Evolutionary conservation across 345 rosid species (phyloP).

Genomic region (Eucalyptus cloeziana): DNA sequence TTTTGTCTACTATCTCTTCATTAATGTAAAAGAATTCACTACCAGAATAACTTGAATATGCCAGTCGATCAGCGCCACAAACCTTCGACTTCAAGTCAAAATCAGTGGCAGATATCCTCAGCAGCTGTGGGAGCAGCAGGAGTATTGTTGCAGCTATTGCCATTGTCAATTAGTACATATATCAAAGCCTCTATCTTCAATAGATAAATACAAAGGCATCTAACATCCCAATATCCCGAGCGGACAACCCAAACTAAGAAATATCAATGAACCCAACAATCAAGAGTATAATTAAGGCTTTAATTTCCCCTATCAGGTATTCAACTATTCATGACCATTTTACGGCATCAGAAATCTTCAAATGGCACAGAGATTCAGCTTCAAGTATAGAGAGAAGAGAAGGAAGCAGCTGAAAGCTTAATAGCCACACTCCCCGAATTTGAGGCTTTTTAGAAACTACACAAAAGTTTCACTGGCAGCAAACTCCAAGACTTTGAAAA

Average conservation of each 20-base stretch:
- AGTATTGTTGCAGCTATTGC: constrained; percentile 14
- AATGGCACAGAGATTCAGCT: background rate
- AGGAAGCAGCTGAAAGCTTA: background rate
- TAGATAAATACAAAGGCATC: background rate
- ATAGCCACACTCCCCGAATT: background rate
- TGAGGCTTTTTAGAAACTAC: background rate
- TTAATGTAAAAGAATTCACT: constrained; percentile 38
- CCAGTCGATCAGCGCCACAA: constrained; percentile 43
- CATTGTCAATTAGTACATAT: constrained; percentile 3
- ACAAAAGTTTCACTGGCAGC: background rate
- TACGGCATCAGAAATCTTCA: background rate
- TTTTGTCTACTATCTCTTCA: constrained; percentile 36
- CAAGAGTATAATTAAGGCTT: background rate
- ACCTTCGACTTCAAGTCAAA: constrained; percentile 25
- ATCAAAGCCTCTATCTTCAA: background rate
- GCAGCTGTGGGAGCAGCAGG: constrained; percentile 26
- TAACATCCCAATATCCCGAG: background rate
- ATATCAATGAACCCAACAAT: background rate
- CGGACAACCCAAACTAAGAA: background rate
- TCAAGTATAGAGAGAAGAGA: background rate
- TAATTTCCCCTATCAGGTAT: background rate
- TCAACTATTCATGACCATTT: background rate
- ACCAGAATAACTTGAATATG: constrained; percentile 24
- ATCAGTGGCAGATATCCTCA: constrained; percentile 18
- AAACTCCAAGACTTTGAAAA: background rate